phyloP scores from a whole-genome alignment of 106 monocot species.

The Apostasia shenzhenica region DNA sequence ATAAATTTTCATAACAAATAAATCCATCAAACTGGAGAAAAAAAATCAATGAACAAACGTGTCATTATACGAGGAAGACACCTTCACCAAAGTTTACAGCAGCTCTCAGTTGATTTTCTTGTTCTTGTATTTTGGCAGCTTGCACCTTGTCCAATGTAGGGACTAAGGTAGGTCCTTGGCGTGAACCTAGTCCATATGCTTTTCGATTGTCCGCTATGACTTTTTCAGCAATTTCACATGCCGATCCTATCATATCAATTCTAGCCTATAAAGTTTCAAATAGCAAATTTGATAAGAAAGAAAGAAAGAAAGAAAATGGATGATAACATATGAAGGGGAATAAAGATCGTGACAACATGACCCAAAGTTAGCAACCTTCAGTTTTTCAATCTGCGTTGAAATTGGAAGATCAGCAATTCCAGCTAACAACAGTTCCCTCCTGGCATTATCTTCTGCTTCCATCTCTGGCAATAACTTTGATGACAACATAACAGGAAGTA shows the following conservation, averaged over 20 bases:
- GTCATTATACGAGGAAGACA: slow-evolving; percentile 1
- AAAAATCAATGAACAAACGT: no score
- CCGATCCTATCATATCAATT: slow-evolving; percentile 88
- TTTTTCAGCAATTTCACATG: slow-evolving; percentile 93
- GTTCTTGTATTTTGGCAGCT: slow-evolving; percentile 95
- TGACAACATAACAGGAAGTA: slow-evolving; percentile 96
- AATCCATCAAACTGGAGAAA: no score
- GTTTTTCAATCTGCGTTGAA: slow-evolving; percentile 80
- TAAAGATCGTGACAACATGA: background rate
- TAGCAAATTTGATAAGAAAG: background rate
- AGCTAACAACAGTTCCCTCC: slow-evolving; percentile 67
- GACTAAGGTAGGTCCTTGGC: slow-evolving; percentile 58
- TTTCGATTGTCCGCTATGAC: slow-evolving; percentile 82
- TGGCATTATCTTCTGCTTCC: slow-evolving; percentile 81
- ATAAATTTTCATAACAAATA: no score
- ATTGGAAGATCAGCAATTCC: slow-evolving; percentile 70
- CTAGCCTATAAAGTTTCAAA: slow-evolving; percentile 48
- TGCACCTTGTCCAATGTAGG: slow-evolving; percentile 82
- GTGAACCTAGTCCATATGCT: slow-evolving; percentile 77
- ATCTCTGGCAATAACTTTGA: slow-evolving; percentile 96
- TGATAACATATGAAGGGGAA: background rate
- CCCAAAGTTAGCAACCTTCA: slow-evolving; percentile 47
- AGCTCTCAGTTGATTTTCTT: slow-evolving; percentile 74
- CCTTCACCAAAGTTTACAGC: slow-evolving; percentile 94
- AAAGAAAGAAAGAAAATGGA: background rate